These are phyloP conservation scores for Fraxinus anomala DNA, from an alignment of 257 asterid species.

Conservation along the genomic window DNA sequence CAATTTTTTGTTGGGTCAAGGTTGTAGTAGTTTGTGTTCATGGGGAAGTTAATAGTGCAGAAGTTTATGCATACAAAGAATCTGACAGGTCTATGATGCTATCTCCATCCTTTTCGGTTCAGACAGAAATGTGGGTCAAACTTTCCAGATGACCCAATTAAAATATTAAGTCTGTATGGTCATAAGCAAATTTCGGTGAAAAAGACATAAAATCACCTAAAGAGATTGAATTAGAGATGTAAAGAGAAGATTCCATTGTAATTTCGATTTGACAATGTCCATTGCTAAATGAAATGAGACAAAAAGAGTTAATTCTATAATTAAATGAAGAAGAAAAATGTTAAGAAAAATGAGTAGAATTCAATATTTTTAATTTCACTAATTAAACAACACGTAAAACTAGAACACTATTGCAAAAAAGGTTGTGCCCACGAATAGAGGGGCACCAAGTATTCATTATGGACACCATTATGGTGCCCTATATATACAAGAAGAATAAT, in stretches of 20 bases:
- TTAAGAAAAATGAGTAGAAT: no score
- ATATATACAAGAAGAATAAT: no score
- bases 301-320: background rate
- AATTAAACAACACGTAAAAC: no score
- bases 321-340: no score
- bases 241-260: conserved; percentile 24
- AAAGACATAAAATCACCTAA: conserved; percentile 38
- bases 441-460: no score
- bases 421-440: no score
- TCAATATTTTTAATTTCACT: no score
- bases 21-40: background rate
- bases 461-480: no score
- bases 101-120: conserved; percentile 38
- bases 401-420: no score
- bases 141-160: conserved; percentile 31
- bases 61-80: conserved; percentile 29
- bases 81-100: conserved; percentile 55
- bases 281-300: background rate
- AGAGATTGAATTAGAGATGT: background rate
- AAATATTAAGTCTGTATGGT: conserved; percentile 36
- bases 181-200: conserved; percentile 42
- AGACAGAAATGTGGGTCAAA: conserved; percentile 66
- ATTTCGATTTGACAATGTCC: background rate
- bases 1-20: background rate
- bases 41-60: conserved; percentile 2